phyloP scores from a whole-genome alignment of 805 yeast species.

The Hanseniaspora hatyaiensis region DNA sequence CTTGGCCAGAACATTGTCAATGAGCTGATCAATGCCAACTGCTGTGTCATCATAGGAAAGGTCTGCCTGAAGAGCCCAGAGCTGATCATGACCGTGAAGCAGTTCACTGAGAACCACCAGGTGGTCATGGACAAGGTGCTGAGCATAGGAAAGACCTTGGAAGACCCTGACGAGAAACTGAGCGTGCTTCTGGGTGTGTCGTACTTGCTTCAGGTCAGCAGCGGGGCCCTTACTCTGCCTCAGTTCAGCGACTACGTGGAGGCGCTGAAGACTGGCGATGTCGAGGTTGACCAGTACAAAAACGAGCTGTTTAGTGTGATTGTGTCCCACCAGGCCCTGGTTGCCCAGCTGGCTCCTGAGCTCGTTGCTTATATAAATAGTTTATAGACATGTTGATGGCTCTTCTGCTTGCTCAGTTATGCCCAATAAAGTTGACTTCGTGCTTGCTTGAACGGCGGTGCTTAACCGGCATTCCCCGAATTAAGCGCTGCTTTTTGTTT shows the following conservation, averaged over 20 bases:
- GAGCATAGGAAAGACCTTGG: constrained; percentile 49
- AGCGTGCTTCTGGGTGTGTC: constrained; percentile 78
- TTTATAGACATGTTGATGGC: constrained; percentile 4
- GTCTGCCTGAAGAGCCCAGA: constrained; percentile 57
- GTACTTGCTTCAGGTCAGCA: constrained; percentile 37
- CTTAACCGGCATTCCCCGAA: constrained; percentile 1
- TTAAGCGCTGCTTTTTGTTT: no score
- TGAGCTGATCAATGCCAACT: constrained; percentile 62
- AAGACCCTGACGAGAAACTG: constrained; percentile 80
- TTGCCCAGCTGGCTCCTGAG: constrained; percentile 8
- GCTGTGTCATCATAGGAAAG: constrained; percentile 82
- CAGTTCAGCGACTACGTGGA: constrained; percentile 22
- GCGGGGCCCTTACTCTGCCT: not conserved
- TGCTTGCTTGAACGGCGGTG: no score
- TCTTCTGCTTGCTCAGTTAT: no score
- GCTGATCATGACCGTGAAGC: constrained; percentile 44
- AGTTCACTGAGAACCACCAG: constrained; percentile 18
- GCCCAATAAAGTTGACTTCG: no score
- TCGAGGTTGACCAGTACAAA: constrained; percentile 25
- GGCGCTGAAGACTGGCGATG: constrained; percentile 24
- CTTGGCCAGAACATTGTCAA: constrained; percentile 25
- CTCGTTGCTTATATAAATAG: constrained; percentile 9
- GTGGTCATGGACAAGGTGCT: constrained; percentile 62
- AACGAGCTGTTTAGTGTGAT: constrained; percentile 26
- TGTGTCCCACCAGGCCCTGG: constrained; percentile 17